phyloP scores from a whole-genome alignment of 2,329 filamentous ascomycete genomes.

The Fusarium sp. region DNA sequence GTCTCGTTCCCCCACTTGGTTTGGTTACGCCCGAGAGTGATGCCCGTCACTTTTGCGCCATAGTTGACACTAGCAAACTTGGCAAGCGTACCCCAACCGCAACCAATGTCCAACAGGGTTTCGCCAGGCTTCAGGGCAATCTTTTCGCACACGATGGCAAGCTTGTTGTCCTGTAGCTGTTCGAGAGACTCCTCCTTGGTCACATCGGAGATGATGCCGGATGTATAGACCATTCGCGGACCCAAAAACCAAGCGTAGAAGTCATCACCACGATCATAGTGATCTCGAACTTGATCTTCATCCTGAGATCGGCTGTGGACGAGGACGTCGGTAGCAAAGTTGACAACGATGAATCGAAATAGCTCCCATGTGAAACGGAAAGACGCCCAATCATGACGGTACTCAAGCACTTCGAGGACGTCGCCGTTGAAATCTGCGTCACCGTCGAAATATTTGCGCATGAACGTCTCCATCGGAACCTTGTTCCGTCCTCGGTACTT shows the following conservation, averaged over 20 bases:
- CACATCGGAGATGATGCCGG: conserved; percentile 87
- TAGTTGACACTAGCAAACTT: conserved; percentile 92
- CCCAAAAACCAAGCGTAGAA: conserved; percentile 98
- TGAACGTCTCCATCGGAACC: conserved; percentile 89
- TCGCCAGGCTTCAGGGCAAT: conserved; percentile 84
- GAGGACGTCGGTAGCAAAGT: conserved; percentile 86
- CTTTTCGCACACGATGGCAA: conserved; percentile 93
- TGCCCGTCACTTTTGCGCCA: conserved; percentile 82
- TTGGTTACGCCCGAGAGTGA: conserved; percentile 93
- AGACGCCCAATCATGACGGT: conserved; percentile 93
- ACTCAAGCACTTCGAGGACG: conserved; percentile 85
- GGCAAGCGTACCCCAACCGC: conserved; percentile 93
- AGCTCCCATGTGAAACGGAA: conserved; percentile 86
- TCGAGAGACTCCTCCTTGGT: conserved; percentile 88
- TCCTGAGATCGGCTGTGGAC: conserved; percentile 92
- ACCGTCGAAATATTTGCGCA: conserved; percentile 94
- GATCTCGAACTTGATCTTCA: conserved; percentile 93
- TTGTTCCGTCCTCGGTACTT: conserved; percentile 81
- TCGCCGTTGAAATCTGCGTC: conserved; percentile 94
- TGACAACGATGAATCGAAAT: conserved; percentile 85
- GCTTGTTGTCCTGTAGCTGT: conserved; percentile 95
- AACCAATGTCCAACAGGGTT: conserved; percentile 88
- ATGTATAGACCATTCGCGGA: conserved; percentile 97
- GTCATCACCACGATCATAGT: conserved; percentile 96
- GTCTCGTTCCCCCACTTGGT: conserved; percentile 94